phyloP scores from a whole-genome alignment of 331 rosid genomes.

The Malus hybrid region DNA sequence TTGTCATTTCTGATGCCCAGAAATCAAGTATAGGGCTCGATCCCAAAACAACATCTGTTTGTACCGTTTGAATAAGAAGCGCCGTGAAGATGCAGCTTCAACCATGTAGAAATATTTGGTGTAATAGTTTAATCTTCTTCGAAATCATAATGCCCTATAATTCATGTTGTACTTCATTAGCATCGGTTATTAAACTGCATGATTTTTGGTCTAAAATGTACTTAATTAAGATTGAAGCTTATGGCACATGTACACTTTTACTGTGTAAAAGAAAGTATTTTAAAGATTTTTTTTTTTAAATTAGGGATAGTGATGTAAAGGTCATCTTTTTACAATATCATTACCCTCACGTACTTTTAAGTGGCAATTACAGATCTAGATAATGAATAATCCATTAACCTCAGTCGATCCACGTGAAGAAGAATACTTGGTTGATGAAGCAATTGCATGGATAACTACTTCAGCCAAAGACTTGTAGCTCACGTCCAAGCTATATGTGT shows the following conservation, averaged over 20 bases:
- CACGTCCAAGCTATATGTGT: not conserved
- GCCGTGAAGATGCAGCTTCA: constrained; percentile 11
- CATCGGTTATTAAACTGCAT: not conserved
- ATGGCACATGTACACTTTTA: too few relatives aligned
- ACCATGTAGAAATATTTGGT: constrained; percentile 22
- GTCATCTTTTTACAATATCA: too few relatives aligned
- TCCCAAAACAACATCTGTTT: not conserved
- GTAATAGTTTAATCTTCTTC: not conserved
- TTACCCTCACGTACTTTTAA: too few relatives aligned
- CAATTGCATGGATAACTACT: not conserved
- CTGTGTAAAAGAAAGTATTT: too few relatives aligned
- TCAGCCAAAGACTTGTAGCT: not conserved
- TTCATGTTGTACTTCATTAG: not conserved
- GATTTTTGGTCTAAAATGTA: not conserved
- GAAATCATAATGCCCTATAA: not conserved
- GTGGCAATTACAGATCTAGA: not conserved
- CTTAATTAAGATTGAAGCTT: too few relatives aligned
- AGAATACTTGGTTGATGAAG: not conserved
- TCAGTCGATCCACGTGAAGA: not conserved
- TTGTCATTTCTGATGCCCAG: not conserved
- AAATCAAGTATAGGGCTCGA: not conserved
- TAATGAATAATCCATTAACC: not conserved
- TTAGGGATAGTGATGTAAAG: too few relatives aligned
- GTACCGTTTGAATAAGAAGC: constrained; percentile 17
- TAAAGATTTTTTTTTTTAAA: too few relatives aligned